Base-by-base conservation (phyloP, 2,329 filamentous ascomycete species). In the Phaeosphaeriaceae sp. region DNA sequence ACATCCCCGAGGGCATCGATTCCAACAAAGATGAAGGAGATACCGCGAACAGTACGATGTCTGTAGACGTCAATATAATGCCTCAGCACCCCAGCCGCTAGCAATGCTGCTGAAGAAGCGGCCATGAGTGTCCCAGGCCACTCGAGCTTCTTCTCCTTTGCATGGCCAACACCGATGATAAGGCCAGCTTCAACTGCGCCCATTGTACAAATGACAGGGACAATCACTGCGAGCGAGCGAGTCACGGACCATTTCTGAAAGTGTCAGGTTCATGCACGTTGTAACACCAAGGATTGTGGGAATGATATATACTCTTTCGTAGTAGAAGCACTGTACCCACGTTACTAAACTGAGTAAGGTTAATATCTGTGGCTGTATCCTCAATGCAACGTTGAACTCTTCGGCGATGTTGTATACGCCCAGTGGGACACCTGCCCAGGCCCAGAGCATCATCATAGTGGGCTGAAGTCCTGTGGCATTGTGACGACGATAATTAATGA, bases 371-470 rank as follows among this genome's bases (percentile, higher is more conserved):
- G 81, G 80, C 61, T 84, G 81, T n/a, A 84, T 73, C 29, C 75
- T 71, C 1, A 84, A 63, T 2, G 81, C 80, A 33, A 83, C 63
- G 52, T 81, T 83, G 70, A 82, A 81, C 13, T 77, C 62, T 43
- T 78, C 74, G 1, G 80, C 79, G 29, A 83, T 82, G 55, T 83
- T 83, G 66, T 84, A 84, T 11, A 83, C 80, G 2, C 87, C 87
- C 0, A 89, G 75, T 0, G 86, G 86, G 0, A 89, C 82, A 0
- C 87, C 87, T 1, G 87, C 87, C 74, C 79, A 83, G 0, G 85
- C 84, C 81, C 87, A 89, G 2, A 88, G 77, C 66, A 89, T 81
- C 86, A 89, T 89, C 86, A 89, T 88, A 0, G 83, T 83, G 0
- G 83, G 80, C 41, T 88, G 86, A 0, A 89, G 76, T 0, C 86